Conservation (phyloP, 257 asterid genomes). For the Echites panduratus region DNA sequence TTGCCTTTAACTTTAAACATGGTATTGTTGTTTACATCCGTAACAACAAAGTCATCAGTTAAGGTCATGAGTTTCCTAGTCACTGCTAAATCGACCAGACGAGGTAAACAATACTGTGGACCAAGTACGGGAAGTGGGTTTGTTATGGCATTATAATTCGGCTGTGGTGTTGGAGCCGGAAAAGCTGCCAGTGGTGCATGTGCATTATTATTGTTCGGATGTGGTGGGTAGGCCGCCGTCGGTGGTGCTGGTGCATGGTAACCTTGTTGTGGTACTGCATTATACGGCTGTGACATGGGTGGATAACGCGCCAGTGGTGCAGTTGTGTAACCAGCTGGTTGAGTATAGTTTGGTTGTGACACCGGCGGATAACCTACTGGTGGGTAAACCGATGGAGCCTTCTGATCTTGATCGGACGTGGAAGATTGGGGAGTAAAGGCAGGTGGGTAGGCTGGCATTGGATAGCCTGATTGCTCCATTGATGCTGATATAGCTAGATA, state of each 20-base stretch:
- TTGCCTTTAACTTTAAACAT: conserved; percentile 22
- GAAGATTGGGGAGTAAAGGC: not conserved
- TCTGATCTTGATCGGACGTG: not conserved
- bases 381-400: not conserved
- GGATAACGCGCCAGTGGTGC: not conserved
- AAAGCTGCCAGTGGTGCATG: not conserved
- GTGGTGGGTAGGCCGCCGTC: not conserved
- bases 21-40: conserved; percentile 11
- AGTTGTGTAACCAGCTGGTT: not conserved
- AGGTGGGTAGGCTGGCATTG: not conserved
- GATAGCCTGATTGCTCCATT: conserved; percentile 8
- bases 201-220: not conserved
- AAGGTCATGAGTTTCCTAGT: conserved; percentile 19
- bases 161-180: not conserved
- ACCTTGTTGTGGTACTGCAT: not conserved
- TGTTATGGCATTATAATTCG: not conserved
- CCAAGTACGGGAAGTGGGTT: conserved; percentile 9
- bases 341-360: too few relatives aligned
- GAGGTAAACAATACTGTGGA: conserved; percentile 14
- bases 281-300: not conserved
- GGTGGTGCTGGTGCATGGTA: not conserved
- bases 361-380: not conserved
- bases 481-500: not conserved
- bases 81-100: conserved; percentile 6
- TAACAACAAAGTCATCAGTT: conserved; percentile 14